These are phyloP conservation scores for Malus fusca DNA, from an alignment of 306 rosid species.

Conservation along the genomic window DNA sequence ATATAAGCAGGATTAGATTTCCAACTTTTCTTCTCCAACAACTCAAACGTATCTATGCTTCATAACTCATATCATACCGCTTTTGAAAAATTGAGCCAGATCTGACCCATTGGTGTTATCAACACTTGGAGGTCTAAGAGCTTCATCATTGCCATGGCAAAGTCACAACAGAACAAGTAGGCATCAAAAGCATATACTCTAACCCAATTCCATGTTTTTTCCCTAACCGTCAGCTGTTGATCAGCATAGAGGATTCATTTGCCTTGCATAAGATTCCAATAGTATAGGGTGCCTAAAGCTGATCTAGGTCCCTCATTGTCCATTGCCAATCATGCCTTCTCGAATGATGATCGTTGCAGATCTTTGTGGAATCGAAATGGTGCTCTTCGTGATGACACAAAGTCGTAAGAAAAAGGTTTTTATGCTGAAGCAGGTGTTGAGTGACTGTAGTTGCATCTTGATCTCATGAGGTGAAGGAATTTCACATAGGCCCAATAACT, in stretches of 20 bases:
- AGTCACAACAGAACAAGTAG: constrained; percentile 26
- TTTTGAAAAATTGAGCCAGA: constrained; percentile 31
- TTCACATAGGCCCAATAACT: too few species aligned
- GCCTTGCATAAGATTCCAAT: constrained; percentile 20
- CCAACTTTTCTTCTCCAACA: too few species aligned
- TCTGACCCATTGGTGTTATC: constrained; percentile 33
- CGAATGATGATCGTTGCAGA: background rate
- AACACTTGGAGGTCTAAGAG: constrained; percentile 34
- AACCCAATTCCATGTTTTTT: constrained; percentile 24
- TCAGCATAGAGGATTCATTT: constrained; percentile 37
- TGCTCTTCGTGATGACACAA: background rate
- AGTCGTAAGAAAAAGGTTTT: background rate
- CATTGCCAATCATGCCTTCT: constrained; percentile 18
- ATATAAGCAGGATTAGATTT: too few species aligned
- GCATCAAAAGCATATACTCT: constrained; percentile 25
- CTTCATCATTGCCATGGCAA: constrained; percentile 36
- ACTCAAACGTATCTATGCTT: background rate
- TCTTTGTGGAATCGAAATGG: background rate
- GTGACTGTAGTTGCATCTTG: constrained; percentile 1
- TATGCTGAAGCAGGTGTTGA: constrained; percentile 1
- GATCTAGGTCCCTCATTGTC: constrained; percentile 12
- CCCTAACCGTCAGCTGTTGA: constrained; percentile 28
- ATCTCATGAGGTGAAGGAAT: too few species aligned
- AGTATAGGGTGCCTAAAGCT: constrained; percentile 23
- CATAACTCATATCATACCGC: background rate